A percentile compares a stretch with the other conserved stretches of the same genome.
Conservation (phyloP, 768 basidiomycete species). For the Cyclocybe aegerita region DNA sequence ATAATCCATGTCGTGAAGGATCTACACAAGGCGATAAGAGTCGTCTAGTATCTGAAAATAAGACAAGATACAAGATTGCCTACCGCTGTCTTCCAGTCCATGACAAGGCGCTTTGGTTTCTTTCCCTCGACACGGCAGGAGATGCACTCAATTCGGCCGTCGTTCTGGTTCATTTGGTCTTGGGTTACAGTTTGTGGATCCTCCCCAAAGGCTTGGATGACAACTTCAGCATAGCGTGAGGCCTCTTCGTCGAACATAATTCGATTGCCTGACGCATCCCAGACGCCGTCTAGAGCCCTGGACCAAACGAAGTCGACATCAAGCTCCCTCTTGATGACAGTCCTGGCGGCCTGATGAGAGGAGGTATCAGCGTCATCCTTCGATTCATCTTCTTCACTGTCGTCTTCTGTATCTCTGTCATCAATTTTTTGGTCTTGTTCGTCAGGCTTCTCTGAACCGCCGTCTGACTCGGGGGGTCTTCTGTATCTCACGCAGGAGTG, state of each 20-base stretch:
- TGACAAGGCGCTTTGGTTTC: slow-evolving; percentile 19
- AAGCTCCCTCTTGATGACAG: slow-evolving; percentile 3
- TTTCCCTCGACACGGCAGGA: slow-evolving; percentile 17
- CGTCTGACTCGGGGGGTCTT: background rate
- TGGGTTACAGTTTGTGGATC: slow-evolving; percentile 21
- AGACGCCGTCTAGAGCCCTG: slow-evolving; percentile 4
- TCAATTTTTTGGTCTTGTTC: slow-evolving; percentile 9
- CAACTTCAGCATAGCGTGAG: slow-evolving; percentile 16
- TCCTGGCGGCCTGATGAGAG: background rate
- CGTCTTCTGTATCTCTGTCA: background rate
- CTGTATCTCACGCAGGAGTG: slow-evolving; percentile 22
- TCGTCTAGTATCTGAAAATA: no score
- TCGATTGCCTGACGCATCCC: slow-evolving; percentile 20
- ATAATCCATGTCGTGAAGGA: slow-evolving; percentile 25
- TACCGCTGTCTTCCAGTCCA: slow-evolving; percentile 34
- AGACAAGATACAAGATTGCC: slow-evolving; percentile 2
- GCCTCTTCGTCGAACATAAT: slow-evolving; percentile 29
- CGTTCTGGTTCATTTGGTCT: slow-evolving; percentile 23
- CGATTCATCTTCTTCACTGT: slow-evolving; percentile 3
- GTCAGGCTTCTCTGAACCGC: slow-evolving; percentile 3
- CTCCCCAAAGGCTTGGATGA: slow-evolving; percentile 24
- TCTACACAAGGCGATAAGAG: slow-evolving; percentile 9
- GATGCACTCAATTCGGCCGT: slow-evolving; percentile 29
- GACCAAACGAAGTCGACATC: slow-evolving; percentile 2
- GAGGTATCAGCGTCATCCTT: background rate